These are phyloP conservation scores for Cercospora canescens DNA, from an alignment of 2,329 filamentous ascomycete genomes.

Conservation along the genomic window DNA sequence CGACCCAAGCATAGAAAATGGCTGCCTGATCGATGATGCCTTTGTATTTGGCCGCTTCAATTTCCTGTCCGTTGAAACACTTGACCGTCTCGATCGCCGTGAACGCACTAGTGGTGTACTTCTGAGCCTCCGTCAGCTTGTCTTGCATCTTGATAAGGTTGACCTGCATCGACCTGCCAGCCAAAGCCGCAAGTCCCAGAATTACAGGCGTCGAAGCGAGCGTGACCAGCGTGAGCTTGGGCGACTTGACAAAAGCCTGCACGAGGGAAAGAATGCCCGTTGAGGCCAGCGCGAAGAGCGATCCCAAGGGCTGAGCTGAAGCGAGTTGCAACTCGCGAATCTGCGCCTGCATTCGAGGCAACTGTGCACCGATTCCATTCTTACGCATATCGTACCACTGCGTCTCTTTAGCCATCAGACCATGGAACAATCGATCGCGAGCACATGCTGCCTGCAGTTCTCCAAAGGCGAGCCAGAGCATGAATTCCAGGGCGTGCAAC, in stretches of 20 bases:
- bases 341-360: slow-evolving; percentile 75
- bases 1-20: slow-evolving; percentile 66
- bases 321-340: slow-evolving; percentile 79
- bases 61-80: slow-evolving; percentile 72
- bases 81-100: slow-evolving; percentile 82
- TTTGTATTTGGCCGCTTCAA: slow-evolving; percentile 68
- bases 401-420: slow-evolving; percentile 71
- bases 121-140: slow-evolving; percentile 69
- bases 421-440: slow-evolving; percentile 64
- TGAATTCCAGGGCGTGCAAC: slow-evolving; percentile 65
- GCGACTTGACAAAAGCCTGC: slow-evolving; percentile 77
- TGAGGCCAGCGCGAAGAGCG: slow-evolving; percentile 64
- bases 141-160: slow-evolving; percentile 69
- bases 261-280: slow-evolving; percentile 65
- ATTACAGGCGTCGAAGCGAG: slow-evolving; percentile 72
- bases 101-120: slow-evolving; percentile 68
- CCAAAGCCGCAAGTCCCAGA: slow-evolving; percentile 57
- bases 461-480: slow-evolving; percentile 73
- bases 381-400: slow-evolving; percentile 77
- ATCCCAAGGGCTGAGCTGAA: slow-evolving; percentile 76
- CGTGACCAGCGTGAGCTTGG: slow-evolving; percentile 79
- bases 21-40: slow-evolving; percentile 59
- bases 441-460: slow-evolving; percentile 73
- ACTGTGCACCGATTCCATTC: slow-evolving; percentile 70
- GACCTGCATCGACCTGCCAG: slow-evolving; percentile 62